Base-by-base conservation (phyloP, 169 alveolate genomes). In the Plasmodium gonderi region DNA sequence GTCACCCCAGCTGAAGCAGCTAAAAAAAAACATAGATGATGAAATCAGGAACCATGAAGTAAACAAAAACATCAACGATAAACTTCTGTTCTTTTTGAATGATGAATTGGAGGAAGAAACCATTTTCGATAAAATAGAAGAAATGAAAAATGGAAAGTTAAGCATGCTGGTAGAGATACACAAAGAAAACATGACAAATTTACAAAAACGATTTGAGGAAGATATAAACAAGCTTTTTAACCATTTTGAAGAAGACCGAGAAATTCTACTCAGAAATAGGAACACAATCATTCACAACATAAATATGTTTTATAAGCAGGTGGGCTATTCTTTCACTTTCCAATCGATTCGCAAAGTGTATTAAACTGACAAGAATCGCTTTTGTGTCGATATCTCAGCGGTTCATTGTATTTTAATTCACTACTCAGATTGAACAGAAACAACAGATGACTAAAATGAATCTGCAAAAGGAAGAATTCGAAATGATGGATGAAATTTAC, bases 21-120 rank as follows among this genome's bases (percentile, higher is more conserved):
- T 82, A 12, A 82, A 69, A 54, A 82, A 69, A 45, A 82, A 33
- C 40, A 82, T 82, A 23, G 91, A 82, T 31, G 82, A 82, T 3
- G 91, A 82, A 68, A 68, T 82, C 9, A 44, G 38, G 68, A 82
- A 82, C 81, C 76, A 82, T 5, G 91, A 82, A 38, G 60, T 82
- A 47, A 82, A 82, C 60, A 82, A 82, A 67, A 82, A 82, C 49
- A 82, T 82, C n/a, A 82, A 82, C 33, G 82, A 82, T 31, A 82
- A 82, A 26, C 29, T 82, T 33, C 49, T 82, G 36, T 40, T 82
- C 36, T 82, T 82, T 69, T 54, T 82, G 12, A 82, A 82, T 20
- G 82, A 82, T 14, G 77, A 82, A 20, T 38, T 82, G 42, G 91
- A 82, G 38, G 82, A 69, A 74, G 76, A 82, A 26, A 5, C 17